Evolutionary conservation across 257 asterid species (phyloP).

Genomic region (Forsythia viridissima): DNA sequence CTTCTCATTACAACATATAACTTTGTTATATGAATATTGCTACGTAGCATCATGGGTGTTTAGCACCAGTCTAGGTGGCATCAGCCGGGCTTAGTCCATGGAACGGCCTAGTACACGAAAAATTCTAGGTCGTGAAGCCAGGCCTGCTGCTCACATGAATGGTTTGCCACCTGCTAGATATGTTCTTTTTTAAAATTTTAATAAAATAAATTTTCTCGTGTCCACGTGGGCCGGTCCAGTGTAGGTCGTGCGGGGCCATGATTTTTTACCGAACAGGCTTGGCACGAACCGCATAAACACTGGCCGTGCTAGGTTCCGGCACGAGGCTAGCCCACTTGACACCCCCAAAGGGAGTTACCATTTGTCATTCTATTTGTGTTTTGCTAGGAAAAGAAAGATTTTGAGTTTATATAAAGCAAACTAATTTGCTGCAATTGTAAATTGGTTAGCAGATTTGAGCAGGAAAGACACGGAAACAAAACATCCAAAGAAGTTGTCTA

Average conservation of each 20-base stretch:
- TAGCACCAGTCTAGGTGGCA: too few relatives aligned
- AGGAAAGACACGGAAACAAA: conserved; percentile 37
- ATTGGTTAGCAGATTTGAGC: conserved; percentile 38
- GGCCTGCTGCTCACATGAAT: too few relatives aligned
- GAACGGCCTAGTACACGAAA: too few relatives aligned
- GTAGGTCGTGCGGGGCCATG: neutral
- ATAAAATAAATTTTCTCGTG: too few relatives aligned
- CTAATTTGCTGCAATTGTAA: neutral
- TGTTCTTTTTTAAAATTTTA: too few relatives aligned
- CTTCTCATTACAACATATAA: neutral
- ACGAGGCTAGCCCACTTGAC: neutral
- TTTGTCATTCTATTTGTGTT: neutral
- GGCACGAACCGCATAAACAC: neutral
- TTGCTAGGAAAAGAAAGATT: neutral
- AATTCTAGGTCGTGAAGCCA: too few relatives aligned
- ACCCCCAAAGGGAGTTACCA: neutral
- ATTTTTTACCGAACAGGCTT: neutral
- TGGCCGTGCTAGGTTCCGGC: neutral
- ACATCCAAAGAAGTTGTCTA: conserved; percentile 32
- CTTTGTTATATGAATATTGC: neutral
- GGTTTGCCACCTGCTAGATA: too few relatives aligned
- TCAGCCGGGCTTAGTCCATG: too few relatives aligned
- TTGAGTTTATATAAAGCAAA: neutral
- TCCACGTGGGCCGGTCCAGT: neutral
- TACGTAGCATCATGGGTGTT: too few relatives aligned